Percentiles rank a stretch among this genome's conserved stretches.
Conservation (phyloP, 805 yeast genomes). For the Saturnispora hagleri region DNA sequence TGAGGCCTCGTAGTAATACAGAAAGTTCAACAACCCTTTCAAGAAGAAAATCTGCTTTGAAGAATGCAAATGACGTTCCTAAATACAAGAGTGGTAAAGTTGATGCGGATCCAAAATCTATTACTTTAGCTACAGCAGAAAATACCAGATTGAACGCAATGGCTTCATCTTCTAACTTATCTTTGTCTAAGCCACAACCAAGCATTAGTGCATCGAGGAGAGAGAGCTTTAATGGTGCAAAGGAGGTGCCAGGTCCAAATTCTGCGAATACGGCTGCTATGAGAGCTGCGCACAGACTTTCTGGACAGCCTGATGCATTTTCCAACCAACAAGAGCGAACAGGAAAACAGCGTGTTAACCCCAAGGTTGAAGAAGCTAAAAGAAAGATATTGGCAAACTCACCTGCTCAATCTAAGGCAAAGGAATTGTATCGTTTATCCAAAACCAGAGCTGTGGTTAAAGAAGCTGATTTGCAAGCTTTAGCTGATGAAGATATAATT, state of each 20-base stretch:
- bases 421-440: slow-evolving; percentile 46
- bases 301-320: slow-evolving; percentile 9
- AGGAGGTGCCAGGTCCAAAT: background rate
- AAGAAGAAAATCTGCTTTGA: slow-evolving; percentile 42
- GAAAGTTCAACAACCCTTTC: background rate
- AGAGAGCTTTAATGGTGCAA: background rate
- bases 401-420: slow-evolving; percentile 34
- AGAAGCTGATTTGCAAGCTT: slow-evolving; percentile 7
- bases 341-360: slow-evolving; percentile 7
- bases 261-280: slow-evolving; percentile 26
- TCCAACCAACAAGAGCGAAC: slow-evolving; percentile 5
- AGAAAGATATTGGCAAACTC: slow-evolving; percentile 11
- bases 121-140: slow-evolving; percentile 68
- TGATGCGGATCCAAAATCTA: slow-evolving; percentile 50
- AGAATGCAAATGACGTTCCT: slow-evolving; percentile 20
- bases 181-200: background rate
- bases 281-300: slow-evolving; percentile 21
- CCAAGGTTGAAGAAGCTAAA: slow-evolving; percentile 13
- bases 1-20: background rate
- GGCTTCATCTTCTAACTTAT: slow-evolving; percentile 27
- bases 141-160: slow-evolving; percentile 67
- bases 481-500: slow-evolving; percentile 8
- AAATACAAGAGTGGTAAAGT: slow-evolving; percentile 17
- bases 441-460: slow-evolving; percentile 17
- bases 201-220: background rate